Base-by-base conservation (phyloP, 2,329 filamentous ascomycete species). In the Alternaria metachromatica region DNA sequence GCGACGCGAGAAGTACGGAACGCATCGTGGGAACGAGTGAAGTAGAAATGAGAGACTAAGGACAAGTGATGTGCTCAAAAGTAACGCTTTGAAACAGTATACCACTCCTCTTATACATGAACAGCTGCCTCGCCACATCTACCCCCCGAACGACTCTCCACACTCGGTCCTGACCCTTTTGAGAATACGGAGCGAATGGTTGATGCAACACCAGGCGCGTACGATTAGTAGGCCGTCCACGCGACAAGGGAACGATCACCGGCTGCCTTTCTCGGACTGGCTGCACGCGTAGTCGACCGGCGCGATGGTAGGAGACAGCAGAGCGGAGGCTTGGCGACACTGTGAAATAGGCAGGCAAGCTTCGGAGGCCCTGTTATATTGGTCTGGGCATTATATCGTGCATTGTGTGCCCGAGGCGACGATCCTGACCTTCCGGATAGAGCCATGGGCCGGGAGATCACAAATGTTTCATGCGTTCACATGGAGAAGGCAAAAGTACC, bases 1-100 rank as follows among this genome's bases (percentile, higher is more conserved):
- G 62, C 11, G 75, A 76, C 45, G 72, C 71, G 44, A 77, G 67
- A 64, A 77, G 65, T 43, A 74, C 69, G 20, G 74, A 75, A 60
- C 75, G 72, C 75, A 77, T 77, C 20, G 59, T 73, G 68, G 60
- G 12, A 64, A 63, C 50, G 66, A 67, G 53, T 50, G 60, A 60
- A 54, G 45, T 55, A 18, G 53, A 48, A 69, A 64, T 43, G 63
- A 70, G 62, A 28, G 63, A 66, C 63, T 65, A 66, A 60, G 41
- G 66, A 62, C 62, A 55, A 54, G 54, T 57, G 53, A 59, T 65
- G 48, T 58, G 33, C 49, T 33, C 51, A 33, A 25, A 28, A 58
- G 18, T 15, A 25, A 41, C 23, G 28, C 20, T 41, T 28, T 51
- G 33, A 25, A 41, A 54, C 49, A 49, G 33, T 58, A 50, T 55